Evolutionary conservation across 2,329 filamentous ascomycete genomes (phyloP).

Genomic region (Trichoderma oligosporum): DNA sequence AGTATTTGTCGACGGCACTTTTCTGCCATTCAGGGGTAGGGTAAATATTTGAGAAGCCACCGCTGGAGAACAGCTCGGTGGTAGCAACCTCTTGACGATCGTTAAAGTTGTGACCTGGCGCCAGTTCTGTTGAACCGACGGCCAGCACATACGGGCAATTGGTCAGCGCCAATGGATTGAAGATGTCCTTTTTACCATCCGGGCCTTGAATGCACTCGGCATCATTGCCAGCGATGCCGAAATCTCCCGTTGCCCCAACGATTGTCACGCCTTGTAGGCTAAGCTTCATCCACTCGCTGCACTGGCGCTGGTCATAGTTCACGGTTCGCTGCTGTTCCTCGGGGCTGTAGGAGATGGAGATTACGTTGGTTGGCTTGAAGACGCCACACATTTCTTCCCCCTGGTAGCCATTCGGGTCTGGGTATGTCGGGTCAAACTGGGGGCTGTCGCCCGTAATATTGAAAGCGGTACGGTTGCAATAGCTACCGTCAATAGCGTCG

Average conservation of each 20-base stretch:
- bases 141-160: constrained; percentile 47
- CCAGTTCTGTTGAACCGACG: constrained; percentile 47
- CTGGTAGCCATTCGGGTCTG: constrained; percentile 36
- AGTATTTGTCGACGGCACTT: constrained; percentile 38
- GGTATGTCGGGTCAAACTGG: constrained; percentile 7
- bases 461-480: constrained; percentile 34
- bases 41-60: constrained; percentile 47
- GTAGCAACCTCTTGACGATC: not conserved
- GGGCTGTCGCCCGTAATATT: constrained; percentile 32
- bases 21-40: constrained; percentile 44
- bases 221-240: constrained; percentile 46
- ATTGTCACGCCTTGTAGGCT: constrained; percentile 50
- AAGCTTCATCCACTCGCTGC: constrained; percentile 53
- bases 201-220: constrained; percentile 39
- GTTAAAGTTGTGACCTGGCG: constrained; percentile 23
- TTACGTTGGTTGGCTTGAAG: constrained; percentile 46
- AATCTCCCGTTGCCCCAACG: constrained; percentile 37
- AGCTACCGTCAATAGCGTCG: constrained; percentile 42
- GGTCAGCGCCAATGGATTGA: constrained; percentile 41
- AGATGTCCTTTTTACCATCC: constrained; percentile 23
- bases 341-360: constrained; percentile 51
- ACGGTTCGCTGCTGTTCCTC: constrained; percentile 47
- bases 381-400: constrained; percentile 42
- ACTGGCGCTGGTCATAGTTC: constrained; percentile 49
- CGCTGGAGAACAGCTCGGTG: not conserved